Percentiles rank a stretch among this genome's conserved stretches.
Conservation (phyloP, 495 filamentous ascomycete species). For the Lepraria neglecta region DNA sequence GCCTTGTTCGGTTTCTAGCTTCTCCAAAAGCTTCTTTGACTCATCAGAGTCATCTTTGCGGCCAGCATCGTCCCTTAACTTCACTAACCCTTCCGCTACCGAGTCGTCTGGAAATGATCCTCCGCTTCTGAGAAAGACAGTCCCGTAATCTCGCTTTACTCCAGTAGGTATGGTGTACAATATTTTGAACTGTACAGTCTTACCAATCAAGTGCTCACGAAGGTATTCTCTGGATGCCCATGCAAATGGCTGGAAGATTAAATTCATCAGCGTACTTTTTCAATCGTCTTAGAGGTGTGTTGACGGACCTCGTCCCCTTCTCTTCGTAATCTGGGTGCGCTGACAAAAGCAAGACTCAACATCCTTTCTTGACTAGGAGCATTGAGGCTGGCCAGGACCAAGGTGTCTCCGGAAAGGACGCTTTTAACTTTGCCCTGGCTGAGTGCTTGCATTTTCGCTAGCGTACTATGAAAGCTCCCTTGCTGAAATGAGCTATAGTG, state of each 20-base stretch:
- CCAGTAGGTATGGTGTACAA: constrained; percentile 78
- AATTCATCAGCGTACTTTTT: constrained; percentile 1
- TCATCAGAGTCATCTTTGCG: constrained; percentile 78
- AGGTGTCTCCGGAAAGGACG: constrained; percentile 85
- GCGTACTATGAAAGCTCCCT: too few relatives aligned
- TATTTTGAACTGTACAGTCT: constrained; percentile 74
- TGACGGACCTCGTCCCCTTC: constrained; percentile 77
- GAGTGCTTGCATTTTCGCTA: constrained; percentile 21
- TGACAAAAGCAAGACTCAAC: constrained; percentile 85
- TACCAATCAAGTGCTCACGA: constrained; percentile 75
- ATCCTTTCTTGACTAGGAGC: constrained; percentile 71
- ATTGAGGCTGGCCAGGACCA: constrained; percentile 70
- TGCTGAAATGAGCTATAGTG: neutral
- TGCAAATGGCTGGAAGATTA: constrained; percentile 55
- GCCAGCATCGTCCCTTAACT: constrained; percentile 86
- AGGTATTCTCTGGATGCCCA: constrained; percentile 93
- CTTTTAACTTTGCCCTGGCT: constrained; percentile 81
- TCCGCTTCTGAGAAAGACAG: constrained; percentile 63
- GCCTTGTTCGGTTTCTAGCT: constrained; percentile 69
- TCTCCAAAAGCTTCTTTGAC: constrained; percentile 60
- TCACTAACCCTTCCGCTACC: constrained; percentile 82
- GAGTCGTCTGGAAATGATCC: constrained; percentile 69
- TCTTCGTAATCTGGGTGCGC: constrained; percentile 74
- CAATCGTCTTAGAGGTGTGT: neutral
- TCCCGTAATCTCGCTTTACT: constrained; percentile 78